A percentile compares a stretch with the other conserved stretches of the same genome.
Evolutionary conservation across 2,329 filamentous ascomycete genomes (phyloP).

Genomic region (Claviceps citrina): DNA sequence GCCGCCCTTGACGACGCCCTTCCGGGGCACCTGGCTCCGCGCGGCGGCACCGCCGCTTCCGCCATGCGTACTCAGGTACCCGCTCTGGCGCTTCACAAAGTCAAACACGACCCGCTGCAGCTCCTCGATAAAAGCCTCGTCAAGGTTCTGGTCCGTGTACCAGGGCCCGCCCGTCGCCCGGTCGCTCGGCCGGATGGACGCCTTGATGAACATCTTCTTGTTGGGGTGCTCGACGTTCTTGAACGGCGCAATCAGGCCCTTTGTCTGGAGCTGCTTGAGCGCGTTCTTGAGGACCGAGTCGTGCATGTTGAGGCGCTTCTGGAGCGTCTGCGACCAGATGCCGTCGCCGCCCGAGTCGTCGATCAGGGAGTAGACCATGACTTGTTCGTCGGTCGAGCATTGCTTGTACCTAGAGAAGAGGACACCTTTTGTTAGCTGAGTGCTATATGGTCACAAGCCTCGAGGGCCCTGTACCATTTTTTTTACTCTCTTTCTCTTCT

Average conservation of each 20-base stretch:
- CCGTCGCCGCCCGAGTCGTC: slow-evolving; percentile 73
- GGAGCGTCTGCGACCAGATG: slow-evolving; percentile 81
- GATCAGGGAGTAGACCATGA: slow-evolving; percentile 75
- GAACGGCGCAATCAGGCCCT: slow-evolving; percentile 72
- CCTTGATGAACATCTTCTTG: slow-evolving; percentile 93
- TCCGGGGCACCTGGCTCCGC: slow-evolving; percentile 36
- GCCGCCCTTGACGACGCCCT: slow-evolving; percentile 38
- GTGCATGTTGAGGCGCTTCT: slow-evolving; percentile 66
- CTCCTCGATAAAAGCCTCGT: slow-evolving; percentile 72
- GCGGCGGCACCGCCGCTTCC: slow-evolving; percentile 14
- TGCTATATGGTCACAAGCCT: too few relatives aligned
- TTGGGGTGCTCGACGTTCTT: slow-evolving; percentile 83
- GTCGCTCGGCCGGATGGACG: slow-evolving; percentile 68
- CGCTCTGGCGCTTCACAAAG: slow-evolving; percentile 56
- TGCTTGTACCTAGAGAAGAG: slow-evolving; percentile 34
- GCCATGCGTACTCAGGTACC: slow-evolving; percentile 36
- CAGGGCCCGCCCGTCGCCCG: slow-evolving; percentile 86
- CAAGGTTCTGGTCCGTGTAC: slow-evolving; percentile 83
- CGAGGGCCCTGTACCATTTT: too few relatives aligned
- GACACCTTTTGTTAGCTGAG: too few relatives aligned
- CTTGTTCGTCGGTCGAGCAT: slow-evolving; percentile 55
- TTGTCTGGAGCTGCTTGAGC: slow-evolving; percentile 69
- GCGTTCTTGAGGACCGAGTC: slow-evolving; percentile 67
- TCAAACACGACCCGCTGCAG: slow-evolving; percentile 60
- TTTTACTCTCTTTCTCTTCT: neutral